phyloP scores from a whole-genome alignment of 495 filamentous ascomycete species.

The Thermothielavioides terrestris region DNA sequence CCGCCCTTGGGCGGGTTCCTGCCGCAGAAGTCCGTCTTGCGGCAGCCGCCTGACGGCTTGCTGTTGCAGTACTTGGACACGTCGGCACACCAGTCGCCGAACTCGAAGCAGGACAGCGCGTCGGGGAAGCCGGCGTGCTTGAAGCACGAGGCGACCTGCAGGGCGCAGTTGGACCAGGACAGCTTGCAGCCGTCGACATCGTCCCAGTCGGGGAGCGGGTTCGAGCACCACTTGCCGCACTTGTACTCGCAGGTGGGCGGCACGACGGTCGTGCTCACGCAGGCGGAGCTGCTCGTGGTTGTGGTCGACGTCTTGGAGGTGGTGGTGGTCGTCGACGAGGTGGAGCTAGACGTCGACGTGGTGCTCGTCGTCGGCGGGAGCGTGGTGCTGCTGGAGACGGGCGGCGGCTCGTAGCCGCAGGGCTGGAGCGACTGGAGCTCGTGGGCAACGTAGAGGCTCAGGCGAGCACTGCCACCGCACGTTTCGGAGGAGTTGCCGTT shows the following conservation, averaged over 20 bases:
- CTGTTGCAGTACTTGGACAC: slow-evolving; percentile 33
- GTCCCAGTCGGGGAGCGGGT: slow-evolving; percentile 37
- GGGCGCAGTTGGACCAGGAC: slow-evolving; percentile 29
- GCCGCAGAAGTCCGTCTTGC: slow-evolving; percentile 28
- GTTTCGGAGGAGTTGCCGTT: slow-evolving; percentile 37
- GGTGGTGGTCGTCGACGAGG: slow-evolving; percentile 7
- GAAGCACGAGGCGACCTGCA: slow-evolving; percentile 43
- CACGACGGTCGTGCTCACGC: slow-evolving; percentile 32
- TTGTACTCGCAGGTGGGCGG: slow-evolving; percentile 41
- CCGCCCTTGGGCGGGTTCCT: slow-evolving; percentile 30
- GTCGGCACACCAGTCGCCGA: slow-evolving; percentile 33
- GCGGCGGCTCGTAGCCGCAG: slow-evolving; percentile 31
- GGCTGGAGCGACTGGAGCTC: slow-evolving; percentile 38
- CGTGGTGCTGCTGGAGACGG: slow-evolving; percentile 13
- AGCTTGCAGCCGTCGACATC: slow-evolving; percentile 29
- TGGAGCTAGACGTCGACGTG: slow-evolving; percentile 12
- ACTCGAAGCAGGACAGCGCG: slow-evolving; percentile 37
- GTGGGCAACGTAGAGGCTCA: slow-evolving; percentile 39
- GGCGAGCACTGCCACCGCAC: slow-evolving; percentile 38
- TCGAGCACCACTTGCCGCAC: slow-evolving; percentile 44
- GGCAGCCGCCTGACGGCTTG: slow-evolving; percentile 7
- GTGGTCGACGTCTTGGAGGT: slow-evolving; percentile 18
- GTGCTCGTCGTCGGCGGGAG: slow-evolving; percentile 8
- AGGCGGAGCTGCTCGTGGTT: slow-evolving; percentile 32
- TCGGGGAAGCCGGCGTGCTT: slow-evolving; percentile 38